Percentiles rank a stretch among this genome's conserved stretches.
Evolutionary conservation across 495 filamentous ascomycete genomes (phyloP).

Genomic region (Lichenothelia convexa): DNA sequence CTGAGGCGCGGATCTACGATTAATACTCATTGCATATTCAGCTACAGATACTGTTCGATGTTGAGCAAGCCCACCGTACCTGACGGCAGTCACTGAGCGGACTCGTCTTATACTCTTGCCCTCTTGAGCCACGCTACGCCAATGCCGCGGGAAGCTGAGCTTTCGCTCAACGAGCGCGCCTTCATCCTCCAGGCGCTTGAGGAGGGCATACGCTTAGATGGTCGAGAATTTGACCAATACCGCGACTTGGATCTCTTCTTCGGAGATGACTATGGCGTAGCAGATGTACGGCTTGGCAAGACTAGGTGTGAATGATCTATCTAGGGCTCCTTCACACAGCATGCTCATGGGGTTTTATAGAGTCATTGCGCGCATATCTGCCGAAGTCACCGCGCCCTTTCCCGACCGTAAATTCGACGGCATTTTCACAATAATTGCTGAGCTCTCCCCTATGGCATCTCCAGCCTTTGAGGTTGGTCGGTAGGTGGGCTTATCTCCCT

Average conservation of each 20-base stretch:
- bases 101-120: no score
- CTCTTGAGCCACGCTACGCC: no score
- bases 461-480: conserved; percentile 77
- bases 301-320: conserved; percentile 43
- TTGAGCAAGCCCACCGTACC: no score
- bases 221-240: conserved; percentile 58
- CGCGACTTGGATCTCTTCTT: conserved; percentile 62
- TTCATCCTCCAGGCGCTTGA: conserved; percentile 29
- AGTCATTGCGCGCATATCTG: conserved; percentile 68
- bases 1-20: no score
- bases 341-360: conserved; percentile 26
- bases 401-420: conserved; percentile 86
- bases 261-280: conserved; percentile 78
- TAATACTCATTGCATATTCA: no score
- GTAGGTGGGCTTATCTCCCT: conserved; percentile 20
- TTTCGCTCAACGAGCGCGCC: conserved; percentile 23
- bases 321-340: background rate
- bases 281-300: conserved; percentile 76
- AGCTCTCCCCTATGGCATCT: conserved; percentile 82
- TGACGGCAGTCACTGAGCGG: no score
- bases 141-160: conserved; percentile 78
- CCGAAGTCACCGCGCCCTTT: conserved; percentile 66
- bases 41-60: no score
- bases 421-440: conserved; percentile 75
- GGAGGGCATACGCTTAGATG: conserved; percentile 65